Evolutionary conservation across 495 filamentous ascomycete species (phyloP).

Genomic region (Daldinia bambusicola): DNA sequence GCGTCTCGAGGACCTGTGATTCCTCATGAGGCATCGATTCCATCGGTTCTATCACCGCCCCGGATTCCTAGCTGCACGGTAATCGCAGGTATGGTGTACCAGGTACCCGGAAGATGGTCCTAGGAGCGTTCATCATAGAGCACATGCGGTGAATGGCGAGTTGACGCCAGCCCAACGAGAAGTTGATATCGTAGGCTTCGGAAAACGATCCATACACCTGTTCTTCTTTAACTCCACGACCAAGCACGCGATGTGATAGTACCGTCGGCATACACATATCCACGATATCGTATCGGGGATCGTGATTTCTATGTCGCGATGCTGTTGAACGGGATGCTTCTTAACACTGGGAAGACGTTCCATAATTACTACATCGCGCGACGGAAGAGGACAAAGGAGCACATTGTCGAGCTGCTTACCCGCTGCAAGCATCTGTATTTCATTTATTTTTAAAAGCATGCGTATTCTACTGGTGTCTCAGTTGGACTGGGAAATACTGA

Average conservation of each 20-base stretch:
- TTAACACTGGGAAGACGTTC: constrained; percentile 19
- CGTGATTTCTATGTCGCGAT: constrained; percentile 46
- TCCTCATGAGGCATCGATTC: constrained; percentile 48
- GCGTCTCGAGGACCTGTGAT: constrained; percentile 38
- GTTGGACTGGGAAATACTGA: not conserved
- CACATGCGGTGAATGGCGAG: constrained; percentile 13
- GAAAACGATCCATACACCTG: constrained; percentile 59
- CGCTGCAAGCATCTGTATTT: constrained; percentile 17
- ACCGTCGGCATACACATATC: constrained; percentile 64
- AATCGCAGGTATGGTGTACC: constrained; percentile 69
- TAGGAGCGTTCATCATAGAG: constrained; percentile 25
- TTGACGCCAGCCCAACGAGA: constrained; percentile 5
- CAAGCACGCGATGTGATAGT: constrained; percentile 54
- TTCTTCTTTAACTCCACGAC: constrained; percentile 59
- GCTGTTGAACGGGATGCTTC: constrained; percentile 24
- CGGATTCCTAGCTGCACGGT: constrained; percentile 70
- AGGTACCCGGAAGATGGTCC: constrained; percentile 41
- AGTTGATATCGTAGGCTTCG: constrained; percentile 43
- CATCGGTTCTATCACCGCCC: constrained; percentile 63
- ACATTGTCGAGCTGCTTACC: constrained; percentile 27
- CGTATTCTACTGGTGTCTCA: not conserved
- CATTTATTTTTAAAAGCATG: constrained; percentile 12
- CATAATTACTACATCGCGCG: constrained; percentile 2
- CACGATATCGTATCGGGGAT: constrained; percentile 65
- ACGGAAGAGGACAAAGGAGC: constrained; percentile 16